A percentile compares a stretch with the other conserved stretches of the same genome.
Evolutionary conservation across 352 stramenopile genomes (phyloP).

Genomic region (Globisporangium iwayamae): DNA sequence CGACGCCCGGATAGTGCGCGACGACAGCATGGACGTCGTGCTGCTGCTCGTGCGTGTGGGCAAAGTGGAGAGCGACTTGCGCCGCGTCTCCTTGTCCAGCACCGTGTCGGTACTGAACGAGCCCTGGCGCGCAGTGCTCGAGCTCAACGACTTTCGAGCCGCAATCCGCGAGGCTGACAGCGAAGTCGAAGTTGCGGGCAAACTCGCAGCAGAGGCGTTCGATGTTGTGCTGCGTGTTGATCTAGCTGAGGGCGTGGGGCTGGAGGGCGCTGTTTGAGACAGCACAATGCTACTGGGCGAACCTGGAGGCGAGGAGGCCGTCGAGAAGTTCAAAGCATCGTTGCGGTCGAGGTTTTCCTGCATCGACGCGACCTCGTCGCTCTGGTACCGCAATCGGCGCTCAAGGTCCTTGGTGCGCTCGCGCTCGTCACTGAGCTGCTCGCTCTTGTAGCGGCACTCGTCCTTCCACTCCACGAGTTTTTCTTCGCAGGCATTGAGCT

Average conservation of each 20-base stretch:
- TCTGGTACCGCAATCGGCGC: constrained; percentile 40
- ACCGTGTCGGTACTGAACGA: constrained; percentile 17
- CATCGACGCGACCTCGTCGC: constrained; percentile 23
- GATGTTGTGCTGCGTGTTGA: constrained; percentile 45
- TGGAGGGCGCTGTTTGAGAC: constrained; percentile 18
- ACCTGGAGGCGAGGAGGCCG: constrained; percentile 11
- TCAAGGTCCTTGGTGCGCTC: constrained; percentile 43
- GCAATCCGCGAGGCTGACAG: constrained; percentile 10
- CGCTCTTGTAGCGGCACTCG: constrained; percentile 43
- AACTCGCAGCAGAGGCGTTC: constrained; percentile 30
- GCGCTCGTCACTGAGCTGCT: constrained; percentile 40
- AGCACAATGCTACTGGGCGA: constrained; percentile 8
- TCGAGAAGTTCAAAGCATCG: constrained; percentile 10
- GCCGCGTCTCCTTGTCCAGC: constrained; percentile 25
- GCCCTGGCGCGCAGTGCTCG: constrained; percentile 5
- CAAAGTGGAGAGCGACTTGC: constrained; percentile 45
- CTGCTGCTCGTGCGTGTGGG: constrained; percentile 21
- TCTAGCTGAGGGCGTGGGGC: constrained; percentile 41
- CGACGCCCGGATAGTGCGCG: constrained; percentile 18
- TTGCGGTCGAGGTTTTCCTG: constrained; percentile 29
- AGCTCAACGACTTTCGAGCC: constrained; percentile 4
- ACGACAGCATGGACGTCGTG: constrained; percentile 19
- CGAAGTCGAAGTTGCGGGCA: constrained; percentile 11
- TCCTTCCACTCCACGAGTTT: constrained; percentile 41
- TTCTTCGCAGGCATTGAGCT: constrained; percentile 24